Evolutionary conservation across 352 stramenopile species (phyloP), one percentile per base, ranked within the genome.

Genomic region (Blastocystis hominis): DNA sequence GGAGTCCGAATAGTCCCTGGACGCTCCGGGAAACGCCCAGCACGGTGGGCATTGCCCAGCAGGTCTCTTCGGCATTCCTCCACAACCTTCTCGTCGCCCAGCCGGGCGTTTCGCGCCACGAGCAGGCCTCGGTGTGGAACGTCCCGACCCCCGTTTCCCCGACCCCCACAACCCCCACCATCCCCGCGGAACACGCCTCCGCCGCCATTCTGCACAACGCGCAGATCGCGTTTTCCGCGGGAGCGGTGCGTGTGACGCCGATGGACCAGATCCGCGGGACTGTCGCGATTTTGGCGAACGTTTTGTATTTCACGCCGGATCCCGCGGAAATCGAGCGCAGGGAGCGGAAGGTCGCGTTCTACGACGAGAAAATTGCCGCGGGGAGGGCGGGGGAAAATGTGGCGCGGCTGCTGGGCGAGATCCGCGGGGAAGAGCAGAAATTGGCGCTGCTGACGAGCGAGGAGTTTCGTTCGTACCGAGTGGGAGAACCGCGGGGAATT

Each of bases 381-480:
- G 64, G 64, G 7, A 30, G 44, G 4, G 20, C n/a, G 42, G 70
- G 70, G 9, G 70, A 80, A 36, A 80, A 80, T 24, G 56, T 62
- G 54, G 54, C 38, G 53, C 17, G 46, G 24, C 10, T 56, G 24
- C 15, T 64, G n/a, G 70, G 50, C 20, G 7, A 17, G 44, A 42
- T 56, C 15, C n/a, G 46, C 6, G 56, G 40, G 24, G 47, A 44
- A 5, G 50, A n/a, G 17, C 56, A 47, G 70, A 38, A 40, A 10
- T 40, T 64, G 42, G 44, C 20, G 15, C 7, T 38, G 9, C 40
- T 80, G 40, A 24, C 10, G 40, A 80, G 70, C 40, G 70, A 80
- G 40, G 70, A 80, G 34, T 80, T 47, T 44, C 70, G 70, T n/a
- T 38, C 56, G 2, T 80, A 44, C n/a, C n/a, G 40, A 34, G 70